Percentiles rank a stretch among this genome's conserved stretches.
phyloP scores from a whole-genome alignment of 2,329 filamentous ascomycete species.

The Clonostachys rosea region DNA sequence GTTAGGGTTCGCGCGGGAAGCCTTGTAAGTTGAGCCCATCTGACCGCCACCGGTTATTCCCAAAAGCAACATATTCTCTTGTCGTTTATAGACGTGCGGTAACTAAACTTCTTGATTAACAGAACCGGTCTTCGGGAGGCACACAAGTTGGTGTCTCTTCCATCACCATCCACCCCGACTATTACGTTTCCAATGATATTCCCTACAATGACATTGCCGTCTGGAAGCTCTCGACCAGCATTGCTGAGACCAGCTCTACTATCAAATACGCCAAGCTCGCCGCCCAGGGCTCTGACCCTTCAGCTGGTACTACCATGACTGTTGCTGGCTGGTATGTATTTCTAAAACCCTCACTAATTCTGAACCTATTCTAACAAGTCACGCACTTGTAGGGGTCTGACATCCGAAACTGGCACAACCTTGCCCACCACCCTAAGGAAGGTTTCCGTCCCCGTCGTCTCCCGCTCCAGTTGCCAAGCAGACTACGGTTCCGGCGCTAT shows the following conservation, averaged over 20 bases:
- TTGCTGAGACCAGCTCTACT: constrained; percentile 4
- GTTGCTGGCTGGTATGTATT: constrained; percentile 4
- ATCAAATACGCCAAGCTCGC: constrained; percentile 3
- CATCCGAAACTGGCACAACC: constrained; percentile 4
- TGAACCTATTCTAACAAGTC: background rate
- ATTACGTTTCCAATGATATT: constrained; percentile 7
- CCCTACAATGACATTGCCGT: constrained; percentile 20
- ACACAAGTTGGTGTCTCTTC: constrained; percentile 12
- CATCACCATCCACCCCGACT: constrained; percentile 15
- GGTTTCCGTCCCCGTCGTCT: constrained; percentile 20
- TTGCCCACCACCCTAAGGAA: constrained; percentile 15
- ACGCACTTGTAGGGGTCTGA: constrained; percentile 1
- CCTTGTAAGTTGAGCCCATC: constrained; percentile 5
- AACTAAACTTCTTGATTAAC: no score
- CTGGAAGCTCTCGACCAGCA: constrained; percentile 15
- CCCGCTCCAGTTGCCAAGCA: constrained; percentile 14
- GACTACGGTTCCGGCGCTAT: constrained; percentile 12
- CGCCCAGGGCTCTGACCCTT: constrained; percentile 1
- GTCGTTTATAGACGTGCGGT: background rate
- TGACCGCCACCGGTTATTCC: no score
- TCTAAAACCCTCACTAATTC: background rate
- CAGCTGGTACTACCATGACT: background rate
- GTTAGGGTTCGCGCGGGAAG: constrained; percentile 18
- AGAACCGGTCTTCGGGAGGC: constrained; percentile 10
- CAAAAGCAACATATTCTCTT: background rate